Conservation (phyloP, 2,329 filamentous ascomycete genomes). For the Didymella keratinophila region DNA sequence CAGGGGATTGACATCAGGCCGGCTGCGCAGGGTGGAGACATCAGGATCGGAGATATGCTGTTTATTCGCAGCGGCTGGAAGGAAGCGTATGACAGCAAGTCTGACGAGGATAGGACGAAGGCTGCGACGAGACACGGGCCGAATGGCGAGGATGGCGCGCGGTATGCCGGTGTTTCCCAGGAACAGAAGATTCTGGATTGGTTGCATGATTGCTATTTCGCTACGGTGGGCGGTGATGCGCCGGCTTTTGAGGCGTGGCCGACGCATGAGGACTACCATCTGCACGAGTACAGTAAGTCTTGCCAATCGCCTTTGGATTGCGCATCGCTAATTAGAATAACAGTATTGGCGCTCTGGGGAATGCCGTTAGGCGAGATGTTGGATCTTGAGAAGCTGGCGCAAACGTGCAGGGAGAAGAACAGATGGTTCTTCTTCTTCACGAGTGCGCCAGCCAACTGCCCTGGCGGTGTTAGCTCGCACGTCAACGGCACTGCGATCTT, state of each 20-base stretch:
- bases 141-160: constrained; percentile 49
- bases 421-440: constrained; percentile 70
- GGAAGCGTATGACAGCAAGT: constrained; percentile 62
- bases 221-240: constrained; percentile 69
- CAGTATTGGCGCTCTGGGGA: constrained; percentile 50
- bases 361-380: constrained; percentile 54
- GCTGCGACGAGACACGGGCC: constrained; percentile 56
- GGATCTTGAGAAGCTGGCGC: constrained; percentile 61
- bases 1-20: constrained; percentile 70
- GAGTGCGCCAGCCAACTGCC: constrained; percentile 66
- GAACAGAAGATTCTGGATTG: constrained; percentile 67
- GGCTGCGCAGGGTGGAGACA: constrained; percentile 61
- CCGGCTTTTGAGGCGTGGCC: constrained; percentile 71
- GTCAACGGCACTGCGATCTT: constrained; percentile 55
- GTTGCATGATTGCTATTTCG: constrained; percentile 74
- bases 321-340: constrained; percentile 17
- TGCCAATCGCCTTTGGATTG: too few relatives aligned
- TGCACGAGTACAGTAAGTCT: constrained; percentile 21
- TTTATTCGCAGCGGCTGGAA: constrained; percentile 71
- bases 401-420: constrained; percentile 63
- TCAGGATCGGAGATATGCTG: constrained; percentile 70
- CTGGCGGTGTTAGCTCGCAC: constrained; percentile 57
- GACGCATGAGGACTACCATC: constrained; percentile 52
- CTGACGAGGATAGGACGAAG: constrained; percentile 43
- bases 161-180: constrained; percentile 61